Percentiles rank a stretch among this genome's conserved stretches.
phyloP scores from a whole-genome alignment of 164 flowering plant species.

The Tetrastigma voinierianum region DNA sequence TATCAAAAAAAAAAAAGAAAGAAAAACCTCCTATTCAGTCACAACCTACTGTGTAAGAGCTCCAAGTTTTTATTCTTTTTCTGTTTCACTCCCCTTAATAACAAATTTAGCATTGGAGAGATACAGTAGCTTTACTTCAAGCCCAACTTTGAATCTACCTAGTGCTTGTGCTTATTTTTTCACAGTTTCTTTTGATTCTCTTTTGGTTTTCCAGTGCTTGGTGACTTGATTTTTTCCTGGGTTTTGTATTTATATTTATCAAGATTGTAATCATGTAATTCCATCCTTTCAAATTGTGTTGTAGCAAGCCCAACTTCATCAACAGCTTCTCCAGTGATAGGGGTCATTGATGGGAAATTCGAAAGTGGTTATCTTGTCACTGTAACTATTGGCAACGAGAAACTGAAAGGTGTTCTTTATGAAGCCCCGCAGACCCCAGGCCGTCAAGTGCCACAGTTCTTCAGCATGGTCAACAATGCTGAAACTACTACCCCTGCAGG shows the following conservation, averaged over 20 bases:
- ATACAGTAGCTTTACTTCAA: no score
- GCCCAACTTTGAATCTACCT: no score
- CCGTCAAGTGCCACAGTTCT: constrained; percentile 15
- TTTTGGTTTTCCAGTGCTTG: no score
- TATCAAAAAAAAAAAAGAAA: no score
- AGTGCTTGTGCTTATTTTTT: not conserved
- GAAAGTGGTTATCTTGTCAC: constrained; percentile 80
- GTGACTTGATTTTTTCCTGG: no score
- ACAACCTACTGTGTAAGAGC: no score
- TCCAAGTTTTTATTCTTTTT: no score
- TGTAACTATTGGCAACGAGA: constrained; percentile 58
- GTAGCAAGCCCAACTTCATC: constrained; percentile 34
- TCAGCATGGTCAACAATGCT: constrained; percentile 4
- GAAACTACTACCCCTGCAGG: constrained; percentile 14
- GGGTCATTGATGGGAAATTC: constrained; percentile 81
- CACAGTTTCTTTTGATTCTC: no score
- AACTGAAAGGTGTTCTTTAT: constrained; percentile 82
- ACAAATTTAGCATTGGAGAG: not conserved
- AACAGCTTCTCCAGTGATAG: constrained; percentile 47
- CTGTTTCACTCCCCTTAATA: no score
- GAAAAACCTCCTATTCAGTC: no score
- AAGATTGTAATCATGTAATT: not conserved
- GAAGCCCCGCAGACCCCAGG: constrained; percentile 35
- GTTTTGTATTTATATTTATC: no score
- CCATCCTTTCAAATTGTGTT: constrained; percentile 7